Evolutionary conservation across 371 early-diverging fungal species (phyloP).

Genomic region (Mycotypha africana): DNA sequence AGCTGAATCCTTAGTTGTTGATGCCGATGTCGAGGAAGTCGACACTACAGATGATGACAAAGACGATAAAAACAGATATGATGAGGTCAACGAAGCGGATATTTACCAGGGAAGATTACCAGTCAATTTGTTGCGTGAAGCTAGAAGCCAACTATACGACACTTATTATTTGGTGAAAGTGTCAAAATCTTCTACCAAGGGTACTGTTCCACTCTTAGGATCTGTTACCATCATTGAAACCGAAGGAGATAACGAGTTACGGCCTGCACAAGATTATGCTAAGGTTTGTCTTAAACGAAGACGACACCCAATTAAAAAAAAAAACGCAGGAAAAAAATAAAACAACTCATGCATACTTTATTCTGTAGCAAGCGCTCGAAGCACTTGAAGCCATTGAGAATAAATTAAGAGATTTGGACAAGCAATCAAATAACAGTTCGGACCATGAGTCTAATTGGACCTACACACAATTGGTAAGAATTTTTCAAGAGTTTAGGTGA

Average conservation of each 20-base stretch:
- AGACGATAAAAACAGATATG: conserved; percentile 3
- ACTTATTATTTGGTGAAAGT: conserved; percentile 5
- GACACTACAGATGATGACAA: conserved; percentile 8
- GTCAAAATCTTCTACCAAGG: conserved; percentile 22
- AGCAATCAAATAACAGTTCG: conserved; percentile 8
- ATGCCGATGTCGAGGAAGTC: no score
- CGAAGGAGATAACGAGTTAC: conserved; percentile 37
- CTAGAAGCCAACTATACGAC: conserved; percentile 4
- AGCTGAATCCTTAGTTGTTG: conserved; percentile 11
- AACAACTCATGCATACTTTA: not conserved
- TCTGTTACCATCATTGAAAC: conserved; percentile 35
- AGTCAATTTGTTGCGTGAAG: conserved; percentile 10
- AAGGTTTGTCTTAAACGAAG: conserved; percentile 29
- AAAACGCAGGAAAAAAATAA: no score
- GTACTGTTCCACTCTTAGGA: conserved; percentile 29
- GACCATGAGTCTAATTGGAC: conserved; percentile 20
- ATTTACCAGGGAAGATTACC: conserved; percentile 16
- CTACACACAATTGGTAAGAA: conserved; percentile 20
- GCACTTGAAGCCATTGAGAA: conserved; percentile 5
- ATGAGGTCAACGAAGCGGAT: no score
- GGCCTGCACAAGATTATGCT: conserved; percentile 37
- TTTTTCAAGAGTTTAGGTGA: no score
- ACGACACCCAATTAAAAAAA: no score
- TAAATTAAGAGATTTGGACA: conserved; percentile 11
- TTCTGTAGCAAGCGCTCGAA: conserved; percentile 14